These are phyloP conservation scores for Musa beccarii DNA, from an alignment of 176 grass and related monocot genomes.

Conservation along the genomic window DNA sequence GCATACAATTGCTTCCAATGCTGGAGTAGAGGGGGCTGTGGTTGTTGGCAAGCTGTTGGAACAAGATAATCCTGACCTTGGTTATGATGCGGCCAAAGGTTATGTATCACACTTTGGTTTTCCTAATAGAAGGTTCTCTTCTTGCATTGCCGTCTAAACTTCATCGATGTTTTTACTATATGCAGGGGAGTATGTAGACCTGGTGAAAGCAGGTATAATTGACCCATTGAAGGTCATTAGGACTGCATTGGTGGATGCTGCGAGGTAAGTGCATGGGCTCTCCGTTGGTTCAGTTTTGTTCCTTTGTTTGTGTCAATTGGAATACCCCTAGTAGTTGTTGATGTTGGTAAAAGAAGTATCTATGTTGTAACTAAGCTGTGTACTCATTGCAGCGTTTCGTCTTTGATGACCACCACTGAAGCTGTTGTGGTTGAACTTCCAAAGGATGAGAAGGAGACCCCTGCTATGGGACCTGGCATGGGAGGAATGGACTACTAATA, in stretches of 20 bases:
- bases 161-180: not conserved
- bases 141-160: not conserved
- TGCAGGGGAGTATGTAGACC: constrained; percentile 20
- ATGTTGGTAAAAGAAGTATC: too few relatives aligned
- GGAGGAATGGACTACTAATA: constrained; percentile 24
- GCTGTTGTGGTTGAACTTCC: constrained; percentile 22
- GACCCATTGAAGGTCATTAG: constrained; percentile 24
- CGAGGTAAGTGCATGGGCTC: constrained; percentile 6
- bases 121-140: not conserved
- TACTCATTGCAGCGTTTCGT: constrained; percentile 14
- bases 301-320: too few relatives aligned
- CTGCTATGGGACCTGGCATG: constrained; percentile 20
- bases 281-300: too few relatives aligned
- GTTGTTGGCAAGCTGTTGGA: constrained; percentile 22
- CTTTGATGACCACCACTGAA: constrained; percentile 26
- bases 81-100: constrained; percentile 29
- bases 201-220: constrained; percentile 22
- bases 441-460: constrained; percentile 21
- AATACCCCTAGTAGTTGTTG: too few relatives aligned
- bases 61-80: constrained; percentile 22
- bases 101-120: not conserved
- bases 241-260: constrained; percentile 22
- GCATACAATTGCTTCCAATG: constrained; percentile 21
- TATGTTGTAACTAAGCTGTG: not conserved
- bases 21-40: constrained; percentile 19